A percentile compares a stretch with the other conserved stretches of the same genome.
Evolutionary conservation across 2,329 filamentous ascomycete species (phyloP).

Genomic region (Bipolaris victoriae): DNA sequence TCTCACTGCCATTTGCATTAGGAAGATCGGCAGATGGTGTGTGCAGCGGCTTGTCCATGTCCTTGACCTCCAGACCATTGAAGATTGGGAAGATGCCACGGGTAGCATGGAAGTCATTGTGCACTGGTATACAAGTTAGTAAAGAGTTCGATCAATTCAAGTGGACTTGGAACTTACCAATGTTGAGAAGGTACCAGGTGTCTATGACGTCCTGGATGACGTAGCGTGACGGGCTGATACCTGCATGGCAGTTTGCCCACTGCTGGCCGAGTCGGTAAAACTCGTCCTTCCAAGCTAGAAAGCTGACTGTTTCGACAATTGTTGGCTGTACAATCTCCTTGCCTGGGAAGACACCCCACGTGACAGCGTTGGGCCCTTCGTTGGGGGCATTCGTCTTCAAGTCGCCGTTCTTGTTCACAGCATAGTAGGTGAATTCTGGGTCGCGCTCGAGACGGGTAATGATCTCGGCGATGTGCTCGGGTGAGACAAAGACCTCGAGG

Average conservation of each 20-base stretch:
- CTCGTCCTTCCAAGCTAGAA: slow-evolving; percentile 98
- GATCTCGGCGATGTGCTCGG: slow-evolving; percentile 77
- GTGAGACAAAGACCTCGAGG: slow-evolving; percentile 86
- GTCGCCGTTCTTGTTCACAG: slow-evolving; percentile 81
- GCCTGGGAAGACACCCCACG: slow-evolving; percentile 98
- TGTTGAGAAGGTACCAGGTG: slow-evolving; percentile 92
- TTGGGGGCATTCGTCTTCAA: slow-evolving; percentile 83
- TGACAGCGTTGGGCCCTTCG: slow-evolving; percentile 95
- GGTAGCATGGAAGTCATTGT: slow-evolving; percentile 94
- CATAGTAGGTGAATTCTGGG: slow-evolving; percentile 89
- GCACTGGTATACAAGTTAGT: slow-evolving; percentile 63
- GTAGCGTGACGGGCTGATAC: slow-evolving; percentile 74
- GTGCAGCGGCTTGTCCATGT: slow-evolving; percentile 60
- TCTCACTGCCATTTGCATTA: slow-evolving; percentile 14
- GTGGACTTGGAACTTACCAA: slow-evolving; percentile 66
- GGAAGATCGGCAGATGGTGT: slow-evolving; percentile 17
- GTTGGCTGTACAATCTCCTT: slow-evolving; percentile 99
- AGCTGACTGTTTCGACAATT: slow-evolving; percentile 97
- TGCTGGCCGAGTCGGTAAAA: slow-evolving; percentile 91
- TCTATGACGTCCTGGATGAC: slow-evolving; percentile 85
- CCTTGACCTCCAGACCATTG: slow-evolving; percentile 73
- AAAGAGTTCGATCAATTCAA: background rate
- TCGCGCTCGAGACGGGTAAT: slow-evolving; percentile 77
- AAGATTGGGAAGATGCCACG: slow-evolving; percentile 86
- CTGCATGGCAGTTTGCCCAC: slow-evolving; percentile 90